Evolutionary conservation across 805 yeast genomes (phyloP).

Genomic region (Saccharomycopsis guyanensis): DNA sequence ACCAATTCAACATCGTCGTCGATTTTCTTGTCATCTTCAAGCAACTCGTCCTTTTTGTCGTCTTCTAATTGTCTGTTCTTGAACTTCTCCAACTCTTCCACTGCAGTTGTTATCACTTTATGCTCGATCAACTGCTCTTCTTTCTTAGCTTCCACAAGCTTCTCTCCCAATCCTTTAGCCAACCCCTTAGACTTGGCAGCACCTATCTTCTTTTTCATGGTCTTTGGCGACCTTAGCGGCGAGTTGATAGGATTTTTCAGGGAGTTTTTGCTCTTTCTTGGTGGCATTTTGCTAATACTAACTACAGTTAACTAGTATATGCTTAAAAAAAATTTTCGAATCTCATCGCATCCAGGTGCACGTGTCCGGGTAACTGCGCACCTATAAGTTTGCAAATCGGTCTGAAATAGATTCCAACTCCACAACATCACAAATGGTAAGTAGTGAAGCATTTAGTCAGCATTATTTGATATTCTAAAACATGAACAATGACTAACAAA

Average conservation of each 20-base stretch:
- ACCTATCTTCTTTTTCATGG: conserved; percentile 1
- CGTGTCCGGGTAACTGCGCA: no score
- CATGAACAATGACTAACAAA: no score
- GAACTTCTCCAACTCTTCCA: conserved; percentile 60
- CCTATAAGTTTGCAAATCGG: no score
- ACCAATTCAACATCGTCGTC: conserved; percentile 9
- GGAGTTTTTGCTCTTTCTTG: conserved; percentile 11
- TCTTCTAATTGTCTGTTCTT: conserved; percentile 32
- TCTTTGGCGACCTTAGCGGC: conserved; percentile 15
- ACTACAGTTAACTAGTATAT: background rate
- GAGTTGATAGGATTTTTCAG: conserved; percentile 3
- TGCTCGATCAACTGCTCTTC: conserved; percentile 20
- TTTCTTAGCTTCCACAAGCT: conserved; percentile 13
- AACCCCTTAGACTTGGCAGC: conserved; percentile 11
- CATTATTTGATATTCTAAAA: no score
- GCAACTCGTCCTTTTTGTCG: conserved; percentile 35
- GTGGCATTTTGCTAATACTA: conserved; percentile 11
- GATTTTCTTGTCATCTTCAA: conserved; percentile 41
- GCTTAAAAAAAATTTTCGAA: background rate
- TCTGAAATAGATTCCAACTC: background rate
- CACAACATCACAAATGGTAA: background rate
- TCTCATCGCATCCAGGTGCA: conserved; percentile 1
- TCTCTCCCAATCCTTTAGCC: conserved; percentile 7
- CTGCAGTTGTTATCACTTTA: conserved; percentile 34
- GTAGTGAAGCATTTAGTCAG: no score